Conservation (phyloP, 2,329 filamentous ascomycete genomes). For the Aspergillus thermomutatus region DNA sequence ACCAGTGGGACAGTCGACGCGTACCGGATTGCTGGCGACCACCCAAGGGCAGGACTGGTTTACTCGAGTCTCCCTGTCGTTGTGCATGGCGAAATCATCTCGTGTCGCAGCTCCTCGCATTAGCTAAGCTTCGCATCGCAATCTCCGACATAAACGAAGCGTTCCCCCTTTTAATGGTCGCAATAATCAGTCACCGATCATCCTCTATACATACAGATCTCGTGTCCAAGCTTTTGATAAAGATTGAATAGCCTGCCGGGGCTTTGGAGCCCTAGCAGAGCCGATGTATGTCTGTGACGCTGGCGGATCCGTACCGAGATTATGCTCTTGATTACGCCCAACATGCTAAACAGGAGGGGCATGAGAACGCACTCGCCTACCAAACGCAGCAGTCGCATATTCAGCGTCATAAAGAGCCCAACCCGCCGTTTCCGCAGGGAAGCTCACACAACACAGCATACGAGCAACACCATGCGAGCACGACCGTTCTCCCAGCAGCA, state of each 20-base stretch:
- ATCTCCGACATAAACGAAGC: not conserved
- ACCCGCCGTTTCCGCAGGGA: slow-evolving; percentile 31
- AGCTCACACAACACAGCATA: slow-evolving; percentile 30
- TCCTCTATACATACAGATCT: not conserved
- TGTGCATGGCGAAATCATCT: not conserved
- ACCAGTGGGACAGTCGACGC: not conserved
- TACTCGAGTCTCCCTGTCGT: not conserved
- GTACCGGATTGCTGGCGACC: not conserved
- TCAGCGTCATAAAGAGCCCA: slow-evolving; percentile 33
- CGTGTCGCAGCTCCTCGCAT: not conserved
- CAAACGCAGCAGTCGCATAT: slow-evolving; percentile 46
- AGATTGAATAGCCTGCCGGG: slow-evolving; percentile 55
- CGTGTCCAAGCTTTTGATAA: slow-evolving; percentile 3
- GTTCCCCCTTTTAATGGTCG: slow-evolving; percentile 2
- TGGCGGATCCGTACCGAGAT: slow-evolving; percentile 73
- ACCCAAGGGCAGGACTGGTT: not conserved
- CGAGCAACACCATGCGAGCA: slow-evolving; percentile 41
- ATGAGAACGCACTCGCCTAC: slow-evolving; percentile 63
- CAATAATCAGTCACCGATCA: not conserved
- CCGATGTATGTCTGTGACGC: slow-evolving; percentile 68
- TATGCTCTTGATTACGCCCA: slow-evolving; percentile 73
- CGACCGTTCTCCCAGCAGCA: slow-evolving; percentile 30
- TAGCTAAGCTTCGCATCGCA: not conserved
- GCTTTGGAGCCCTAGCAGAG: slow-evolving; percentile 70
- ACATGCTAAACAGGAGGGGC: slow-evolving; percentile 63